phyloP scores from a whole-genome alignment of 1,284 basidiomycete genomes.

The Leccinum colubrinum region DNA sequence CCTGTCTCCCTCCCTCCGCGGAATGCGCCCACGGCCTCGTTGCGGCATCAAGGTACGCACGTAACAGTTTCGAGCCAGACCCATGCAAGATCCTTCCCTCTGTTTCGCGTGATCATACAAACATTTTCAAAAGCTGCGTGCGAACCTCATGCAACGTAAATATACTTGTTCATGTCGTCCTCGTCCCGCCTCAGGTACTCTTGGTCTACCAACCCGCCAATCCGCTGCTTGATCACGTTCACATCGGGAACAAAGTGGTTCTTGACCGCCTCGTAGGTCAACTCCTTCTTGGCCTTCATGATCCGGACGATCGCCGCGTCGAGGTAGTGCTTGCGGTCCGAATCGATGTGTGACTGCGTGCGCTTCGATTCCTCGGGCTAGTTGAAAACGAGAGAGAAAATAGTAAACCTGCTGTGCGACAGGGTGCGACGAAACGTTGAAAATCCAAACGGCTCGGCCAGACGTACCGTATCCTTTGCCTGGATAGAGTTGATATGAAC shows the following conservation, averaged over 20 bases:
- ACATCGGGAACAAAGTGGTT: slow-evolving; percentile 74
- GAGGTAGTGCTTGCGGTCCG: slow-evolving; percentile 82
- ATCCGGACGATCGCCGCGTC: slow-evolving; percentile 95
- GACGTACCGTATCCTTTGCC: slow-evolving; percentile 56
- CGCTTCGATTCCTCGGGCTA: slow-evolving; percentile 85
- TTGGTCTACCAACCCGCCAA: slow-evolving; percentile 79
- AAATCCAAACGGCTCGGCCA: not conserved
- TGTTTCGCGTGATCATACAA: not conserved
- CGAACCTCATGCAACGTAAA: slow-evolving; percentile 63
- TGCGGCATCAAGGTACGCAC: not conserved
- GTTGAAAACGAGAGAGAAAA: not conserved
- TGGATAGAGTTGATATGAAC: slow-evolving; percentile 97
- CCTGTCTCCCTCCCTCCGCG: not conserved
- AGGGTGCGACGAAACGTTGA: not conserved
- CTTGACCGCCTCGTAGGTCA: slow-evolving; percentile 77
- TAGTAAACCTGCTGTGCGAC: not conserved
- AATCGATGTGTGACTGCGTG: slow-evolving; percentile 83
- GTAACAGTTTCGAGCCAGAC: not conserved
- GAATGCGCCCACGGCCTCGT: not conserved
- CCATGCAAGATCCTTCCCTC: not conserved
- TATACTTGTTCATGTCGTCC: slow-evolving; percentile 65
- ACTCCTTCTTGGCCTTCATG: slow-evolving; percentile 90
- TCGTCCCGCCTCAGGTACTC: slow-evolving; percentile 84
- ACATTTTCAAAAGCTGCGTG: not conserved
- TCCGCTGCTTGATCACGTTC: slow-evolving; percentile 79